A percentile compares a stretch with the other conserved stretches of the same genome.
phyloP scores from a whole-genome alignment of 805 yeast genomes.

The Pichia thaimueangensis region DNA sequence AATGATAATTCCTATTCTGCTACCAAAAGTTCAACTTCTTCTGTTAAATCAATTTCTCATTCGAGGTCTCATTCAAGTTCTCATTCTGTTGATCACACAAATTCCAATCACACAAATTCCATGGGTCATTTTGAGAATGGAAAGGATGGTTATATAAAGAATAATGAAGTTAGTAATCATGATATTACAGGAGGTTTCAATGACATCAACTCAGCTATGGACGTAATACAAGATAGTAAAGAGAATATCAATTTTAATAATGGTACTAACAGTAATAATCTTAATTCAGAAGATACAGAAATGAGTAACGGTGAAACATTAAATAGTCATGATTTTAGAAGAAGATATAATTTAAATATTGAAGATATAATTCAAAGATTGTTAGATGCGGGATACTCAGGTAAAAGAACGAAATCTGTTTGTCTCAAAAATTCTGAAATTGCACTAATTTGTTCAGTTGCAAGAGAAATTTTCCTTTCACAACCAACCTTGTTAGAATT shows the following conservation, averaged over 20 bases:
- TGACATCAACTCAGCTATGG: too few relatives aligned
- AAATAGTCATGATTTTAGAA: conserved; percentile 6
- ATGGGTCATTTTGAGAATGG: too few relatives aligned
- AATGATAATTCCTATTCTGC: neutral
- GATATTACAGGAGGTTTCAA: too few relatives aligned
- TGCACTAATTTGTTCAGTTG: conserved; percentile 75
- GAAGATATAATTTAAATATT: conserved; percentile 36
- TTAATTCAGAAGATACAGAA: neutral
- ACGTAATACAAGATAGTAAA: too few relatives aligned
- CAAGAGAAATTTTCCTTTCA: conserved; percentile 80
- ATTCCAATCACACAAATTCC: too few relatives aligned
- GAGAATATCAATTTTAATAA: too few relatives aligned
- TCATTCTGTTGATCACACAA: neutral
- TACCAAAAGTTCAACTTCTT: neutral
- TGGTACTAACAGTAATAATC: neutral
- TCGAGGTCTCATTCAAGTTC: neutral
- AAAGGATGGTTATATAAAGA: too few relatives aligned
- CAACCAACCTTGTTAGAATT: conserved; percentile 89
- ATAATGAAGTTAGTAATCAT: too few relatives aligned
- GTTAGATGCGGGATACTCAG: conserved; percentile 93
- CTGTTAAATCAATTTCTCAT: neutral
- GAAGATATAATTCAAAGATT: conserved; percentile 88
- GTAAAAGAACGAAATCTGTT: conserved; percentile 83
- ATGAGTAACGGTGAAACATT: neutral
- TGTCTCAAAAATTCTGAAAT: conserved; percentile 90